Evolutionary conservation across 2,329 filamentous ascomycete genomes (phyloP).

Genomic region (Colletotrichum somersetense): DNA sequence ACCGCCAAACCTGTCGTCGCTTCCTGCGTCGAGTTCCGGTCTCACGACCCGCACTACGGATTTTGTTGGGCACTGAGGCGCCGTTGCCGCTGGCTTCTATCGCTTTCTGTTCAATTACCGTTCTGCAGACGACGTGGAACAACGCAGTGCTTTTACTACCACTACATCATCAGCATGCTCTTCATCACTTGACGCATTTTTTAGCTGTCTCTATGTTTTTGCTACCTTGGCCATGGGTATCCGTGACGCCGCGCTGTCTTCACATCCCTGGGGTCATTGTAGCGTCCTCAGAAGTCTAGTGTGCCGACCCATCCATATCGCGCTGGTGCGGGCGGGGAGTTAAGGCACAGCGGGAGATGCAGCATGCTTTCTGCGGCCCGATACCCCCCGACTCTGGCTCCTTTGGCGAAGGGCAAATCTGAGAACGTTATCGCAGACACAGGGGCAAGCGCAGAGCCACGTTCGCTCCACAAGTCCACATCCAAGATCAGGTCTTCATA

Average conservation of each 20-base stretch:
- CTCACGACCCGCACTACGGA: conserved; percentile 51
- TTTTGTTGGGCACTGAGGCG: conserved; percentile 64
- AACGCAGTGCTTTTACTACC: conserved; percentile 55
- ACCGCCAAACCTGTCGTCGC: conserved; percentile 31
- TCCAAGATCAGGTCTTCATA: background rate
- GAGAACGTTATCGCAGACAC: background rate
- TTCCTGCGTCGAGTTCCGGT: conserved; percentile 47
- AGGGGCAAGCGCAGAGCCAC: background rate
- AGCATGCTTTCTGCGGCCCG: background rate
- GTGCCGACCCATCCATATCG: background rate
- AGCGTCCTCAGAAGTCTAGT: background rate
- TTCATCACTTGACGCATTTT: background rate
- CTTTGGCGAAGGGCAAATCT: background rate
- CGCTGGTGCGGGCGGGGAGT: background rate
- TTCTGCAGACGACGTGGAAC: conserved; percentile 53
- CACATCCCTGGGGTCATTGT: background rate
- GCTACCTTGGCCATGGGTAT: conserved; percentile 10
- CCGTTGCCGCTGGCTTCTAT: conserved; percentile 58
- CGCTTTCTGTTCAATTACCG: conserved; percentile 43
- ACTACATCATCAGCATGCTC: conserved; percentile 20
- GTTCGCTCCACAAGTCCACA: background rate
- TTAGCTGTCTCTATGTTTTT: background rate
- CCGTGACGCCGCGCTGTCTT: conserved; percentile 9
- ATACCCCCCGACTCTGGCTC: background rate
- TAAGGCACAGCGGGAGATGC: background rate